Base-by-base conservation (phyloP, 805 yeast species). In the Pichia scutulata region DNA sequence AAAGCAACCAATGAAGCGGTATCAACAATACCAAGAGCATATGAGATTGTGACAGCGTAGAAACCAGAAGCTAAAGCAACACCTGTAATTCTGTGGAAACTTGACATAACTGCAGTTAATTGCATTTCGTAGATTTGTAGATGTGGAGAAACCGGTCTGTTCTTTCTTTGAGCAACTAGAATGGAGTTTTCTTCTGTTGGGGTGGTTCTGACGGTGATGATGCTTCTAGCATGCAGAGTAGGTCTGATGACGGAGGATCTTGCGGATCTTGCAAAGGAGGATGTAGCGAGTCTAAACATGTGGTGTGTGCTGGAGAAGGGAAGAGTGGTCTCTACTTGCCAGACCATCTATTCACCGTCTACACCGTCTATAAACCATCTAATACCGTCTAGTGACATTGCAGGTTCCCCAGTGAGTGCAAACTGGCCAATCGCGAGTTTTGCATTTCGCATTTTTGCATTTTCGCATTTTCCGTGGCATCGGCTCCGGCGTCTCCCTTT, bases 61-160 rank as follows among this genome's bases (percentile, higher is more conserved):
- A 90, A 83, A 12, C 80, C 85, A 54, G 75, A 78, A 41, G 89
- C 96, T 63, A 93, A 71, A 47, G 82, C 79, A 36, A 89, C 86
- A 67, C 97, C 97, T 44, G 93, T 78, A 61, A 92, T 70, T 76
- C 99, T 84, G 71, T 92, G 98, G 56, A 84, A 68, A 23, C 84
- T 73, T 6, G 97, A 89, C 64, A 93, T 66, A 54, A 78, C 71
- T 86, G 85, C 79, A 23, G 98, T 87, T 57, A 92, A 66, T 73
- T 93, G 97, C 42, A 95, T 95, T 73, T 90, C 77, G 74, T 92
- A 92, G 65, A 93, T 90, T 54, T 82, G 72, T 64, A 92, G 75
- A 68, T 92, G 95, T 50, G 98, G 98, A 28, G 97, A 89, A 16
- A 78, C 70, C 33, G 98, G 98, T 72, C 99, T 84, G 72, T 81